phyloP scores from a whole-genome alignment of 2,329 filamentous ascomycete species.

The Helotiales sp. region DNA sequence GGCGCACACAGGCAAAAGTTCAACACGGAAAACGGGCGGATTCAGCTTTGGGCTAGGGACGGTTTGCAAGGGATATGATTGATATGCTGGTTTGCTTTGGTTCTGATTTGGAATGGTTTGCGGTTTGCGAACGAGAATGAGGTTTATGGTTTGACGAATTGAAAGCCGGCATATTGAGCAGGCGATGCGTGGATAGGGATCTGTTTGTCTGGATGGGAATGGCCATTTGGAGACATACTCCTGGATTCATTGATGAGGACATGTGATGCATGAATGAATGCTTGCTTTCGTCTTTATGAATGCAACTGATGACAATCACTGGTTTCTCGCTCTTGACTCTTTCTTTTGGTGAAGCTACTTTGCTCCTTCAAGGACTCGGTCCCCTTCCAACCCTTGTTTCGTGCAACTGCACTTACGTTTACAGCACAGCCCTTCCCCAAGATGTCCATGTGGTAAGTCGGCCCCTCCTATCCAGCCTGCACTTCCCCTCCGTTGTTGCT shows the following conservation, averaged over 20 bases:
- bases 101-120: conserved; percentile 4
- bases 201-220: conserved; percentile 3
- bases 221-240: background rate
- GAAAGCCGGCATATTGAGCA: background rate
- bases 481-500: no score
- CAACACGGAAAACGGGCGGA: background rate
- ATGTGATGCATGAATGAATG: conserved; percentile 2
- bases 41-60: background rate
- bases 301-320: background rate
- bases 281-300: conserved; percentile 10
- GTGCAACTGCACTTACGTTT: no score
- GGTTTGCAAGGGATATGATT: conserved; percentile 2
- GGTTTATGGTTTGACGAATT: background rate
- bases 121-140: background rate
- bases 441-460: no score
- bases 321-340: background rate
- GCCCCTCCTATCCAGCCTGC: no score
- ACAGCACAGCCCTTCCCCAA: no score
- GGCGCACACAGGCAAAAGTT: conserved; percentile 9
- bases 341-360: background rate
- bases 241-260: conserved; percentile 2
- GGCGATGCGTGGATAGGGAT: background rate
- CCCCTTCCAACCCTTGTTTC: no score
- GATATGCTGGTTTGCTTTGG: background rate
- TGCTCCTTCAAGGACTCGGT: background rate